Conservation (phyloP, 2,329 filamentous ascomycete species). For the Exophiala sideris region DNA sequence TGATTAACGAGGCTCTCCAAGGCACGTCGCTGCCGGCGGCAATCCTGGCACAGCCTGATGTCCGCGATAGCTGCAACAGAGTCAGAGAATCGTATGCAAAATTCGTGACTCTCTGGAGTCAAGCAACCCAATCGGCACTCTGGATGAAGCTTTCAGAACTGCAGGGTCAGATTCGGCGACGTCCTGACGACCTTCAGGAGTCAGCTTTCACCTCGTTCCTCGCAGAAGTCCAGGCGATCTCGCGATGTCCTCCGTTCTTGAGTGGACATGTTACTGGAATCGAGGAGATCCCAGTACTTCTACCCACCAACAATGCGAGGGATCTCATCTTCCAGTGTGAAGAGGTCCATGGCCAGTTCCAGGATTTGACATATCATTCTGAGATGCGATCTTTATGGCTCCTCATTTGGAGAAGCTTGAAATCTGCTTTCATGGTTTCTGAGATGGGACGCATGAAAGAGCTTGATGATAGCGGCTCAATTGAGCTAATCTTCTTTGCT, state of each 20-base stretch:
- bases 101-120: conserved; percentile 2
- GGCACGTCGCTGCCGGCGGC: not conserved
- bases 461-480: not conserved
- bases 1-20: conserved; percentile 7
- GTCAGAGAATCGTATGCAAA: not conserved
- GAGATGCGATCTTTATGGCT: conserved; percentile 19
- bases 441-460: not conserved
- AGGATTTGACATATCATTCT: conserved; percentile 13
- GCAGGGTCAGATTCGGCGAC: not conserved
- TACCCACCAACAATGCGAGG: not conserved
- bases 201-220: conserved; percentile 6
- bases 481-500: conserved; percentile 19
- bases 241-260: not conserved
- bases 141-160: conserved; percentile 1
- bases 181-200: conserved; percentile 1
- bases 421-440: conserved; percentile 10
- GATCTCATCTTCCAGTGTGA: conserved; percentile 2
- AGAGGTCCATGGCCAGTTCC: conserved; percentile 6
- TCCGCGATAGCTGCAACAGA: not conserved
- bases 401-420: conserved; percentile 20
- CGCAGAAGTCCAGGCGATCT: conserved; percentile 4
- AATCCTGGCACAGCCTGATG: not conserved
- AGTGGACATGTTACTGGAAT: not conserved
- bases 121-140: conserved; percentile 1
- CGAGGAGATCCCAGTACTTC: not conserved